Conservation (phyloP, 106 monocot species). For the Allium sativum region DNA sequence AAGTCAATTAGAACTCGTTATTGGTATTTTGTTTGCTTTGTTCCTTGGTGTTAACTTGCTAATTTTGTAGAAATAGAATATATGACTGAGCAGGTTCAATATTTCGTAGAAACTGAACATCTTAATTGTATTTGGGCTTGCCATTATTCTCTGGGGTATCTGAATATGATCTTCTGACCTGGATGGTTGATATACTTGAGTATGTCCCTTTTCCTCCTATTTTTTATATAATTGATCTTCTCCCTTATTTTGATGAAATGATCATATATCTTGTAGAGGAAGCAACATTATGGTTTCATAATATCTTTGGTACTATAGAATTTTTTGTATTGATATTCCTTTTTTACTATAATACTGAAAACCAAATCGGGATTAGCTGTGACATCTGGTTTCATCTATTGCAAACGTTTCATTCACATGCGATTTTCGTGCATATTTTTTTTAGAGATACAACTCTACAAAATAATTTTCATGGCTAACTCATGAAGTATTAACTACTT, state of each 20-base stretch:
- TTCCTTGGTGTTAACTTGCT: too few relatives aligned
- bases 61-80: too few relatives aligned
- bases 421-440: too few relatives aligned
- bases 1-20: too few relatives aligned
- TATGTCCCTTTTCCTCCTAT: conserved; percentile 12
- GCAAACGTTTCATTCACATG: too few relatives aligned
- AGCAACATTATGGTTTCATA: background rate
- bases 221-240: background rate
- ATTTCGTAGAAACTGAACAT: too few relatives aligned
- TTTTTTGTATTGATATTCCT: background rate
- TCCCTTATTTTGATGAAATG: background rate
- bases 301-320: background rate
- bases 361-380: background rate
- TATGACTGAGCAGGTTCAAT: too few relatives aligned
- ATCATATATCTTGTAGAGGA: background rate
- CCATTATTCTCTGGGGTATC: conserved; percentile 93
- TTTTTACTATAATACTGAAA: background rate
- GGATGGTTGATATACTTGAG: conserved; percentile 87
- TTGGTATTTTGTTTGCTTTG: too few relatives aligned
- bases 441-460: too few relatives aligned
- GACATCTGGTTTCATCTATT: background rate
- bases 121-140: conserved; percentile 85
- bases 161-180: conserved; percentile 81
- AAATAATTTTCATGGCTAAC: too few relatives aligned
- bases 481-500: too few relatives aligned